Evolutionary conservation across 352 stramenopile species (phyloP).

Genomic region (Phytophthora podocarpi): DNA sequence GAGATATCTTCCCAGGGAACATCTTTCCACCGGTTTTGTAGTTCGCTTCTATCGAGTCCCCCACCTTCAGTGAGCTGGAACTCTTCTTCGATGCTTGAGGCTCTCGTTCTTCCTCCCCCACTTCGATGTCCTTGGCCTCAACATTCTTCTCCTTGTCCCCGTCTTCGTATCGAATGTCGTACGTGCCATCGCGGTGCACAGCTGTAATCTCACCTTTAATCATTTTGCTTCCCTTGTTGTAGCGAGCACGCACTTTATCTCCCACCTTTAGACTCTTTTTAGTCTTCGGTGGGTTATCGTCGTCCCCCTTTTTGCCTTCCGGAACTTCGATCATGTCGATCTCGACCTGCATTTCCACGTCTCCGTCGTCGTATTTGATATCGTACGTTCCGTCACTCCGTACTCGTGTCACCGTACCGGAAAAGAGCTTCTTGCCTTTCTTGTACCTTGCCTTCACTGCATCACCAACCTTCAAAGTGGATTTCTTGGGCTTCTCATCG

Average conservation of each 20-base stretch:
- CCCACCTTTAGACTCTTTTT: slow-evolving; percentile 30
- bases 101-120: slow-evolving; percentile 7
- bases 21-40: slow-evolving; percentile 48
- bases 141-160: slow-evolving; percentile 50
- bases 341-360: slow-evolving; percentile 42
- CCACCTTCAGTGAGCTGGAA: slow-evolving; percentile 18
- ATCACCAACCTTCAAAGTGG: slow-evolving; percentile 36
- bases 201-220: slow-evolving; percentile 40
- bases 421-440: slow-evolving; percentile 41
- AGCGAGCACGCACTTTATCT: slow-evolving; percentile 48
- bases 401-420: slow-evolving; percentile 44
- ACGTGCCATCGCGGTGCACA: slow-evolving; percentile 56
- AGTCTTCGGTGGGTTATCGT: slow-evolving; percentile 1
- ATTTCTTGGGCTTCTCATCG: slow-evolving; percentile 22
- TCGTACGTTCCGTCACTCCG: slow-evolving; percentile 68
- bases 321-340: slow-evolving; percentile 31
- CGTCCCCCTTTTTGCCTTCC: slow-evolving; percentile 2
- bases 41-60: slow-evolving; percentile 35
- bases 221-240: slow-evolving; percentile 46
- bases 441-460: slow-evolving; percentile 50
- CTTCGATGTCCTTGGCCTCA: slow-evolving; percentile 41
- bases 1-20: slow-evolving; percentile 66
- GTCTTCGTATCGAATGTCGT: slow-evolving; percentile 68
- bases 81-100: neutral
- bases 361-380: slow-evolving; percentile 69